Base-by-base conservation (phyloP, 2,329 filamentous ascomycete species). In the Zymoseptoria crescenta region DNA sequence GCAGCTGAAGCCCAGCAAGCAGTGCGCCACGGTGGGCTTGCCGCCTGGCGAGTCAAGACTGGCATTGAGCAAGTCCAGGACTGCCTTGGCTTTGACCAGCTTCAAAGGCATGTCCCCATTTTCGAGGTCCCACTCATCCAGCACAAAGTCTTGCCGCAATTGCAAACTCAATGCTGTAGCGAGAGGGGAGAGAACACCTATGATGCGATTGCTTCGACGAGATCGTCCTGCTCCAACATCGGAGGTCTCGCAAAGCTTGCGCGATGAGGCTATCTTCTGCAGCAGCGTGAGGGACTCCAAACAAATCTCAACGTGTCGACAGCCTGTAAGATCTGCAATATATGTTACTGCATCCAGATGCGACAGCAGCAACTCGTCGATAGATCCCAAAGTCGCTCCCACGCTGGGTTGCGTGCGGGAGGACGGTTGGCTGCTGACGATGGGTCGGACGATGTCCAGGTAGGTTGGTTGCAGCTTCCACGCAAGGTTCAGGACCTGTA, bases 381-480 rank as follows among this genome's bases (percentile, higher is more conserved):
- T 93, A 0, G 88, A 92, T n/a, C 88, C 81, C 65, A 93, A 88
- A 0, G 90, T 86, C 5, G 87, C 83, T 66, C 89, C 91, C 0
- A 87, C 82, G 21, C 94, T 86, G 3, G 83, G 80, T 8, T 79
- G 76, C 28, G 82, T 79, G 55, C 84, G 81, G n/a, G 35, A 45
- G 53, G 81, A 77, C 28, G 80, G 76, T 58, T 90, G 83, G 35
- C 81, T 79, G 70, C 88, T 89, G 65, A 96, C 80, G 9, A 90
- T 74, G 2, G 92, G 91, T 56, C 88, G 84, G 16, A 97, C 88
- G 56, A 99, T 84, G 69, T 97, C 87, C 49, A 95, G 81, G 71
- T 96, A 99, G 0, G 93, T 97, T 16, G 91, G 83, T 70, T 99
- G 94, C 19, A 96, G 82, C 62, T 92, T 89, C 71, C 97, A 81